Base-by-base conservation (phyloP, 176 grass and related monocot genomes). In the Carex littledalei region DNA sequence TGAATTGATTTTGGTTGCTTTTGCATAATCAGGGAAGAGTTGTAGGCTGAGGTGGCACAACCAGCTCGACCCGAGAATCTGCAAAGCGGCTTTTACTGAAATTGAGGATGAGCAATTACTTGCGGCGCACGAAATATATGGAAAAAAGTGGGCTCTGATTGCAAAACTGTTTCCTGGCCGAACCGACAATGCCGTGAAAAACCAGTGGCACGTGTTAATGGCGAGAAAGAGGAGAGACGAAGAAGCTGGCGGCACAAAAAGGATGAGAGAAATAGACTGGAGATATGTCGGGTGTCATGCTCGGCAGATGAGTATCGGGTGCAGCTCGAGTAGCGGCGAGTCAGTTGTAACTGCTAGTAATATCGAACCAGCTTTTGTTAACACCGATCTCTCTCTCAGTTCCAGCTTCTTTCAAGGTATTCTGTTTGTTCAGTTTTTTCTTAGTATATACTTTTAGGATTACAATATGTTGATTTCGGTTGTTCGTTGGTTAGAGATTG, bases 41-140 rank as follows among this genome's bases (percentile, higher is more conserved):
- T 97, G 94, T 74, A 93, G 94, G 18, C 87, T 97, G 41, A 89
- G 94, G 92, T 97, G 94, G 94, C 88, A 90, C 88, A 97, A 97
- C 88, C 92, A 97, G 74, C 90, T 97, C 57, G 94, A 97, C 84
- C 92, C 94, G 4, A 88, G 90, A 74, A 97, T 97, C 83, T 86
- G 90, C 84, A 97, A 94, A 70, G 78, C 84, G 59, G 87, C 90
- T 2, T 97, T 97, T 86, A 92, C 94, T 8, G 88, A 89, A 79
- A 81, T 88, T 14, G 94, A 97, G 63, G 92, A 97, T 70, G 88
- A 92, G 85, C 84, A 84, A 18, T 92, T 97, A 50, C 87, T 97
- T 17, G 84, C 59, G 45, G 90, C 94, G 24, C 92, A 97, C 63
- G 84, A 86, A 9, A 66, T 63, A 50, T 92, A 97, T 84, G 94